phyloP scores from a whole-genome alignment of 768 basidiomycete species.

The Tylopilus vinaceipallidus region DNA sequence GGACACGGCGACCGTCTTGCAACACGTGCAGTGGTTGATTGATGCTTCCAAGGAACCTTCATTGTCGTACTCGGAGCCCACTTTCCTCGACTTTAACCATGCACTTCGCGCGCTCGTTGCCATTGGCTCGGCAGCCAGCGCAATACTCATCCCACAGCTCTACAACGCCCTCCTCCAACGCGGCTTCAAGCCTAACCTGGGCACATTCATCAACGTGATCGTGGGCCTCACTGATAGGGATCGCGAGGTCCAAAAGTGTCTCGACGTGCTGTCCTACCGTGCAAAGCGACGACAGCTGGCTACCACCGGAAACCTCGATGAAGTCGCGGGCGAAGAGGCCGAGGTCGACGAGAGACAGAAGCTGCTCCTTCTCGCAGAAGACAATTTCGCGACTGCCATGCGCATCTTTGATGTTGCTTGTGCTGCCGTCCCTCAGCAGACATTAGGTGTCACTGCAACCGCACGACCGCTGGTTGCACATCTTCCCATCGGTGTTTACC shows the following conservation, averaged over 20 bases:
- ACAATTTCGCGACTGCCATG: conserved; percentile 70
- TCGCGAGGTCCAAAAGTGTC: conserved; percentile 51
- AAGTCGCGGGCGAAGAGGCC: conserved; percentile 12
- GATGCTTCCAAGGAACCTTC: conserved; percentile 32
- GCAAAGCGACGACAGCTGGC: conserved; percentile 32
- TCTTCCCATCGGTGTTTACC: conserved; percentile 44
- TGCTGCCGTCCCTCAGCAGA: conserved; percentile 25
- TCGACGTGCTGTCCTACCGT: conserved; percentile 43
- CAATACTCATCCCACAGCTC: conserved; percentile 56
- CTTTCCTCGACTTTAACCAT: conserved; percentile 57
- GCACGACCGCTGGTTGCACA: conserved; percentile 7
- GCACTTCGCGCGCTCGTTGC: conserved; percentile 48
- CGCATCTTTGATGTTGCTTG: conserved; percentile 66
- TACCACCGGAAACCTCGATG: conserved; percentile 1
- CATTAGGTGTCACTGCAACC: conserved; percentile 13
- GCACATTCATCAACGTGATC: conserved; percentile 65
- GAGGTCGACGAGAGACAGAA: conserved; percentile 35
- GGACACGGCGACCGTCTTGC: conserved; percentile 5
- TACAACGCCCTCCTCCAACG: conserved; percentile 71
- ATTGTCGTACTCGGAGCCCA: conserved; percentile 30
- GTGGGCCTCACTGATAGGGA: conserved; percentile 64
- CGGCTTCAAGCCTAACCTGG: conserved; percentile 57
- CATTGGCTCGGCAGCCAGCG: conserved; percentile 44
- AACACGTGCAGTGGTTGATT: conserved; percentile 32
- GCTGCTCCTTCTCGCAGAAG: conserved; percentile 52